Evolutionary conservation across 1,284 basidiomycete species (phyloP).

Genomic region (Heliocybe sulcata): DNA sequence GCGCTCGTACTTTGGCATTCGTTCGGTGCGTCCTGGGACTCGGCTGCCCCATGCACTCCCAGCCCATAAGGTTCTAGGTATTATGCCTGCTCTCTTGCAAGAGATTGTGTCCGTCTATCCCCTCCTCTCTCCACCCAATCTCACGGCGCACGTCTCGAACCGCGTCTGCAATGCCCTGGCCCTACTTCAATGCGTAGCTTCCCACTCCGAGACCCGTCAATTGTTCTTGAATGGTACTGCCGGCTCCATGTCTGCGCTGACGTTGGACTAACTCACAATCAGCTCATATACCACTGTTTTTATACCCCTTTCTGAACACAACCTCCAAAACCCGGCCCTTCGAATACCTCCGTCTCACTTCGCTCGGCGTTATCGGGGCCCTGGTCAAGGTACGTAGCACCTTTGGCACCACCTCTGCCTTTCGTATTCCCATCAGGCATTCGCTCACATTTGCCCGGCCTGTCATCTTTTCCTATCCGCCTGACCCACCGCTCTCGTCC

Average conservation of each 20-base stretch:
- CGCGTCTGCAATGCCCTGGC: slow-evolving; percentile 99
- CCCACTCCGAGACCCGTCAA: slow-evolving; percentile 88
- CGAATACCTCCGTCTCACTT: slow-evolving; percentile 96
- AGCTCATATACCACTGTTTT: slow-evolving; percentile 98
- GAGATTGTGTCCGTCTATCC: slow-evolving; percentile 99
- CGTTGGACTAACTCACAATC: slow-evolving; percentile 5
- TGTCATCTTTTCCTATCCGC: background rate
- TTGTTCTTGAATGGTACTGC: slow-evolving; percentile 80
- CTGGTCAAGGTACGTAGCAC: slow-evolving; percentile 83
- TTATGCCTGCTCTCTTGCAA: slow-evolving; percentile 97
- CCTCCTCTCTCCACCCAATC: slow-evolving; percentile 88
- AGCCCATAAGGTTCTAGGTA: slow-evolving; percentile 44
- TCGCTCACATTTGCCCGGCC: background rate
- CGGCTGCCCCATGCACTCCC: background rate
- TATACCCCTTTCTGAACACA: slow-evolving; percentile 99
- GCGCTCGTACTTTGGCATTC: slow-evolving; percentile 98
- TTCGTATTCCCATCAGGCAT: background rate
- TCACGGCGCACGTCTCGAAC: slow-evolving; percentile 98
- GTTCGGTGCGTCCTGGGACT: slow-evolving; percentile 63
- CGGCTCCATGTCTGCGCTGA: background rate
- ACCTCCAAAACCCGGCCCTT: slow-evolving; percentile 99
- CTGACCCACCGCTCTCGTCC: background rate
- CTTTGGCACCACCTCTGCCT: background rate
- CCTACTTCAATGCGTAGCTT: slow-evolving; percentile 95
- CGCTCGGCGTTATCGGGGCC: slow-evolving; percentile 96